phyloP scores from a whole-genome alignment of 139 green algal genomes.

The Chlorella sp. region DNA sequence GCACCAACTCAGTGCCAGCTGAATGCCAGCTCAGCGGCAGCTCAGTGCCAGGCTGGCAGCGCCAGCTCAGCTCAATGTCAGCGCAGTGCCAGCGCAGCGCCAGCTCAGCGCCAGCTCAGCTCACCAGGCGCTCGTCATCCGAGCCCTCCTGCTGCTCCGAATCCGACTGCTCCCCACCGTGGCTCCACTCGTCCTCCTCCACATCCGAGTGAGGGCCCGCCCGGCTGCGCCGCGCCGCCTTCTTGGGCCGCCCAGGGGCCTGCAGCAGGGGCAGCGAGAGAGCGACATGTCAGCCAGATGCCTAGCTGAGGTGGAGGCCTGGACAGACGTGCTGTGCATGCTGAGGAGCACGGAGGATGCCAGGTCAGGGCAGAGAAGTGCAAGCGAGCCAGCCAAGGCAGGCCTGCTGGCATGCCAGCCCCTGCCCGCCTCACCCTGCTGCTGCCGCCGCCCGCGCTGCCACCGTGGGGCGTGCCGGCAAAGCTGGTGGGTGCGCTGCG shows the following conservation, averaged over 20 bases:
- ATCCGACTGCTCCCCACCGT: background rate
- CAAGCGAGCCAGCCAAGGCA: background rate
- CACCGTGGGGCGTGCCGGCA: background rate
- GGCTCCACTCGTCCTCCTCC: slow-evolving; percentile 1
- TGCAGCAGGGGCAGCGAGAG: background rate
- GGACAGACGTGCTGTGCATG: background rate
- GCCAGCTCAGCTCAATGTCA: background rate
- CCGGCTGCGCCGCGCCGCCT: background rate
- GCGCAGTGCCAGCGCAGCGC: background rate
- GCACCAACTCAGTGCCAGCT: background rate
- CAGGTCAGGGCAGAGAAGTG: background rate
- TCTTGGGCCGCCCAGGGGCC: background rate
- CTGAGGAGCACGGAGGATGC: background rate
- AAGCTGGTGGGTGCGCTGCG: background rate
- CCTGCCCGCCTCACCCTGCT: background rate
- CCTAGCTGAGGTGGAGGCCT: background rate
- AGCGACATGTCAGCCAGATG: background rate
- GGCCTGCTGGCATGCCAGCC: background rate
- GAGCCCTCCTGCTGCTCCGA: background rate
- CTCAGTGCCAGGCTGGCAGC: too few relatives aligned
- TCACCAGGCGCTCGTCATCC: background rate
- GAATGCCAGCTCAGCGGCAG: background rate
- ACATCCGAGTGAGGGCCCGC: background rate
- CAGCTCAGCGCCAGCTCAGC: background rate
- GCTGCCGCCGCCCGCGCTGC: background rate